These are phyloP conservation scores for Eutrema salsugineum DNA, from an alignment of 441 rosid genomes.

Conservation along the genomic window DNA sequence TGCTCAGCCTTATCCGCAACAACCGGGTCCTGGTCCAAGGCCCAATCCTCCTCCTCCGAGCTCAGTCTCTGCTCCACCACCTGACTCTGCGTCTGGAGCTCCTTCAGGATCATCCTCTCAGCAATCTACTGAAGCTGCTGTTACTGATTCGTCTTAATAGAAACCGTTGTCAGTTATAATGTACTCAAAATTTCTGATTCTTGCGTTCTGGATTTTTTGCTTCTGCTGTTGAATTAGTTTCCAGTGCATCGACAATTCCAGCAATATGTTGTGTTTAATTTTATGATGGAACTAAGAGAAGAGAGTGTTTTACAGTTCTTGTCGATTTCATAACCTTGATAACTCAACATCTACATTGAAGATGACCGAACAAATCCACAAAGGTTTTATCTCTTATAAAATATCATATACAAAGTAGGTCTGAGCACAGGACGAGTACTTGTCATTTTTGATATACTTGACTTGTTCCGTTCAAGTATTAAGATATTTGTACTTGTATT, in stretches of 20 bases:
- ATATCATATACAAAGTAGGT: too few relatives aligned
- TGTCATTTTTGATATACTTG: too few relatives aligned
- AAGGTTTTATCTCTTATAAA: not conserved
- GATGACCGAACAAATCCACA: not conserved
- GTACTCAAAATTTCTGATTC: not conserved
- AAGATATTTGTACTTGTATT: too few relatives aligned
- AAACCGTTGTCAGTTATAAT: not conserved
- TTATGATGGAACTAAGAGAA: not conserved
- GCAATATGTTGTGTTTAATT: not conserved
- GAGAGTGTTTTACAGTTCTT: not conserved
- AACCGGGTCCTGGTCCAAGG: constrained; percentile 29
- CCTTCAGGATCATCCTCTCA: constrained; percentile 31
- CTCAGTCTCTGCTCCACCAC: constrained; percentile 28
- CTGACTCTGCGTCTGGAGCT: constrained; percentile 25
- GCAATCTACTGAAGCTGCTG: constrained; percentile 2
- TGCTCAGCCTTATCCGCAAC: constrained; percentile 52
- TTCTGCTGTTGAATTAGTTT: not conserved
- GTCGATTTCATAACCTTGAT: not conserved
- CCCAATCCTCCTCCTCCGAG: constrained; percentile 31
- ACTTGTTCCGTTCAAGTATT: too few relatives aligned
- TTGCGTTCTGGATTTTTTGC: not conserved
- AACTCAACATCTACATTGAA: not conserved
- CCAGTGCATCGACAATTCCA: constrained; percentile 10
- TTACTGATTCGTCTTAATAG: constrained; percentile 11
- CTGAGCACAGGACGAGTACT: too few relatives aligned